A percentile compares a stretch with the other conserved stretches of the same genome.
Evolutionary conservation across 2,329 filamentous ascomycete species (phyloP).

Genomic region (Aspergillus amoenus): DNA sequence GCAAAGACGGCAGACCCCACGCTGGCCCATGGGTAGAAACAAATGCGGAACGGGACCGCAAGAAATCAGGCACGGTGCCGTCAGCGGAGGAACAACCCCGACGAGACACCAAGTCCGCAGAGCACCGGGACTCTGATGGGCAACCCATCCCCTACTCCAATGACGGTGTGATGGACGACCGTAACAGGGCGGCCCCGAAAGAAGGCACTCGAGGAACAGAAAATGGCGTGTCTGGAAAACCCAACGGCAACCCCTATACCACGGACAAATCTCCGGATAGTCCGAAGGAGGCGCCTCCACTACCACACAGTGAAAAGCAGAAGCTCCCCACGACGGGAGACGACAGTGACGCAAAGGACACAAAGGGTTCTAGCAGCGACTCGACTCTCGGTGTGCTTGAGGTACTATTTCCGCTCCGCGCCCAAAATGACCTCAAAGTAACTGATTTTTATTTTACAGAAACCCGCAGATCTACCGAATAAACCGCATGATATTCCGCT

Average conservation of each 20-base stretch:
- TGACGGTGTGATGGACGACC: constrained; percentile 92
- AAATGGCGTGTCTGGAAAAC: constrained; percentile 85
- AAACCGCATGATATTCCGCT: constrained; percentile 72
- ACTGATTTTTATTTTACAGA: constrained; percentile 51
- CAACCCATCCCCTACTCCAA: constrained; percentile 53
- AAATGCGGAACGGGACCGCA: constrained; percentile 48
- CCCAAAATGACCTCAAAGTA: not conserved
- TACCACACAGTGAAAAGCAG: constrained; percentile 78
- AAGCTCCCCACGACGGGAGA: constrained; percentile 52
- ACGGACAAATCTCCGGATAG: constrained; percentile 74
- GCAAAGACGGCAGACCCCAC: constrained; percentile 90
- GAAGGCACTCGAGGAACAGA: constrained; percentile 85
- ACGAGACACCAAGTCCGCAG: constrained; percentile 26
- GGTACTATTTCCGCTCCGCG: constrained; percentile 41
- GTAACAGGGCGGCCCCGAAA: constrained; percentile 70
- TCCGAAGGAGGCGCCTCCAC: constrained; percentile 79
- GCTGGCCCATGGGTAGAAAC: constrained; percentile 69
- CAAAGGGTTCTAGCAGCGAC: constrained; percentile 41
- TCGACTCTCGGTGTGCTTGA: constrained; percentile 52
- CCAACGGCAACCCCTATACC: constrained; percentile 70
- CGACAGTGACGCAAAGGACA: constrained; percentile 35
- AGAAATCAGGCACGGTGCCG: constrained; percentile 36
- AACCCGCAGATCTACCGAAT: constrained; percentile 76
- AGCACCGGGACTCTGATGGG: constrained; percentile 43
- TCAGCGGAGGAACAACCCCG: constrained; percentile 33